Percentiles rank a stretch among this genome's conserved stretches.
These are phyloP conservation scores for Saussurea involucrata DNA, from an alignment of 129 eudicot genomes.

Conservation along the genomic window DNA sequence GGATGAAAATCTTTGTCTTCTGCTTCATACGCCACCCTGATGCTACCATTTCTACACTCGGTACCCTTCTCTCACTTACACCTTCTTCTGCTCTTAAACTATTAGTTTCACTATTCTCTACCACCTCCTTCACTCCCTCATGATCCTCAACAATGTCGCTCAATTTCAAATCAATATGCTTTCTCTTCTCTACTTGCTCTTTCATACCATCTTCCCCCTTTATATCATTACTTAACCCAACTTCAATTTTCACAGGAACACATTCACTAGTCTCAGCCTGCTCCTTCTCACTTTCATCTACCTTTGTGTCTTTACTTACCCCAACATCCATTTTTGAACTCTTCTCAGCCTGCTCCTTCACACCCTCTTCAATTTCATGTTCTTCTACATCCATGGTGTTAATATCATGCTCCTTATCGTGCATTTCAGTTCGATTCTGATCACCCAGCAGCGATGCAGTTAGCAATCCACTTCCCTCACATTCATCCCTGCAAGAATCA, in stretches of 20 bases:
- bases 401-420: slow-evolving; percentile 4
- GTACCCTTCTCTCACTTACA: slow-evolving; percentile 12
- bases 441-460: slow-evolving; percentile 10
- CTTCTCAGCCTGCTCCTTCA: slow-evolving; percentile 25
- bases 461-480: background rate
- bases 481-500: slow-evolving; percentile 9
- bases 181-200: background rate
- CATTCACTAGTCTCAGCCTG: background rate
- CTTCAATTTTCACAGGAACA: background rate
- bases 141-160: background rate
- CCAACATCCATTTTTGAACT: background rate
- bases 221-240: background rate
- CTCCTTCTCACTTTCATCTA: background rate
- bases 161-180: background rate
- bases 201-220: background rate
- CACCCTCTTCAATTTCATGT: slow-evolving; percentile 21
- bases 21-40: slow-evolving; percentile 52
- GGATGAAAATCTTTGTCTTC: slow-evolving; percentile 61
- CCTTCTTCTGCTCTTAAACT: slow-evolving; percentile 25
- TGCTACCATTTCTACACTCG: slow-evolving; percentile 54
- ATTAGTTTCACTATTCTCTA: slow-evolving; percentile 8
- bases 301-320: background rate
- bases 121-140: background rate
- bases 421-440: background rate
- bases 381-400: slow-evolving; percentile 16